These are phyloP conservation scores for Verticillium longisporum DNA, from an alignment of 2,329 filamentous ascomycete genomes.

Conservation along the genomic window DNA sequence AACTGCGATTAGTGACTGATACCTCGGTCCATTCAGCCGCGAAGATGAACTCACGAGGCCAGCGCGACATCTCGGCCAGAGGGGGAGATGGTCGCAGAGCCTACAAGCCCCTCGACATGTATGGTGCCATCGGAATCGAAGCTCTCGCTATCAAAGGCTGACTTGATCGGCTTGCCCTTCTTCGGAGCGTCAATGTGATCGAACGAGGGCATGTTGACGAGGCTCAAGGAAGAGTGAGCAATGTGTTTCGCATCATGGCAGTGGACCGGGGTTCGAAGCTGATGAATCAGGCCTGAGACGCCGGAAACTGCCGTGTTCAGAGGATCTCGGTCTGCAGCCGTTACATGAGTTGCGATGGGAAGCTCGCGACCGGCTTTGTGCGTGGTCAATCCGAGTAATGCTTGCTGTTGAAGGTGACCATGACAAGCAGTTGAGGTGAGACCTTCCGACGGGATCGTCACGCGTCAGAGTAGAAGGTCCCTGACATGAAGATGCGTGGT, in stretches of 20 bases:
- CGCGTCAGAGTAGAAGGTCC: neutral
- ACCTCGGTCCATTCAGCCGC: neutral
- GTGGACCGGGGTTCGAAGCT: neutral
- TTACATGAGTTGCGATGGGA: neutral
- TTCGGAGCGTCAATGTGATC: conserved; percentile 40
- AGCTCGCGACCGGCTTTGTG: neutral
- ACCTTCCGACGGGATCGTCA: neutral
- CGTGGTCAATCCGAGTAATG: no score
- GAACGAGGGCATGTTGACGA: conserved; percentile 39
- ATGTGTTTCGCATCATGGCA: neutral
- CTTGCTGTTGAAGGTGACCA: neutral
- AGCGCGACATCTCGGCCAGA: conserved; percentile 85
- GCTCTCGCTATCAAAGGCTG: conserved; percentile 76
- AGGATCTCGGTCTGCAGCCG: neutral
- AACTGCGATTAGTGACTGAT: neutral
- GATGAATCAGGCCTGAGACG: neutral
- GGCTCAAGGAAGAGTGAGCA: neutral
- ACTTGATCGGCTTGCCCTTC: conserved; percentile 54
- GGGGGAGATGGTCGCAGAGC: conserved; percentile 88
- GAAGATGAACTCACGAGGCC: conserved; percentile 54
- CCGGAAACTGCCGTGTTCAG: neutral
- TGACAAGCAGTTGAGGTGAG: neutral
- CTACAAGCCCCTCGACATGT: conserved; percentile 72
- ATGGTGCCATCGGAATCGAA: conserved; percentile 83
- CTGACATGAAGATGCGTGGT: neutral